Base-by-base conservation (phyloP, 305 asterid species). In the Nicotiana rustica region DNA sequence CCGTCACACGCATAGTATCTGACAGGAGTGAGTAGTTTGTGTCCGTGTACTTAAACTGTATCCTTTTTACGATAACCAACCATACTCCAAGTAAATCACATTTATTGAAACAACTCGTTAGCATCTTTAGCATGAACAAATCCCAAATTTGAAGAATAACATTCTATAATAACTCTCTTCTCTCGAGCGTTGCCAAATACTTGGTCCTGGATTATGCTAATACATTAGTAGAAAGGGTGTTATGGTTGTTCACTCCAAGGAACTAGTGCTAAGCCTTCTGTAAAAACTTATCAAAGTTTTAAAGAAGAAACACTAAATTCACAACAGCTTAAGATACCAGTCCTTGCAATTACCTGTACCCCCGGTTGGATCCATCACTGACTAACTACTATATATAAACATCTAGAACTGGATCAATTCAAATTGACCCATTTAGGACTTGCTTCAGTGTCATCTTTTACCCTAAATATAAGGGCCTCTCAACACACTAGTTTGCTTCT, bases 1-100 rank as follows among this genome's bases (percentile, higher is more conserved):
- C 66, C 66, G 19, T 55, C 64, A 55, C 64, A 55, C 10, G 15
- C 25, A 8, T 29, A 44, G 19, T 29, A 76, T 17, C 66, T 5
- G 5, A 55, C 29, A 15, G 49, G 44, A 76, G 80, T 29, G 31
- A 76, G n/a, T 55, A 31, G 31, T 29, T 76, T 55, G 80, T 55
- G 49, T 55, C 65, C 0, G 65, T 6, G 41, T 21, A 55, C 38
- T 44, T 36, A 4, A 29, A 31, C 6, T 3, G 47, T 49, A 29
- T 52, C 65, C 41, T 29, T n/a, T 29, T 52, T 47, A 61, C 31
- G 44, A 2, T 8, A 75, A 3, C 2, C 47, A 52, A 75, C 64
- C 47, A 75, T 75, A 52, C 15, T 29, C 25, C 80, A 17, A 25
- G 17, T 52, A 75, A 75, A 75, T 15, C 65, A 29, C 10, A 2